A percentile compares a stretch with the other conserved stretches of the same genome.
phyloP scores from a whole-genome alignment of 768 basidiomycete genomes.

The Leccinum longicurvipes region DNA sequence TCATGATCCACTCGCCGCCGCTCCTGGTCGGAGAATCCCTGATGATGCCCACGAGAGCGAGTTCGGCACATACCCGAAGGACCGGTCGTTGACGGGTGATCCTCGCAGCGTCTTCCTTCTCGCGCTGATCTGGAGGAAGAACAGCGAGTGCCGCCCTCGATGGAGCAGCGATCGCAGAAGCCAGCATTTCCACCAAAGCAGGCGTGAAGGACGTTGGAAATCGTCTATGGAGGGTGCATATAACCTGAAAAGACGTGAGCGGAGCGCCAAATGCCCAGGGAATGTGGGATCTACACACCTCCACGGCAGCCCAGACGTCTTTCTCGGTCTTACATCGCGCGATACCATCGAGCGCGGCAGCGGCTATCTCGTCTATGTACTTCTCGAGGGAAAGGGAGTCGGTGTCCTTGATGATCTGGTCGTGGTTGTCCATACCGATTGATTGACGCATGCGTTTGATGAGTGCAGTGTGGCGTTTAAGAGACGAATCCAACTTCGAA shows the following conservation, averaged over 20 bases:
- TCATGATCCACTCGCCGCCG: conserved; percentile 90
- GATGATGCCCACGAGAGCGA: conserved; percentile 84
- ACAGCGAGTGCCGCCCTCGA: conserved; percentile 53
- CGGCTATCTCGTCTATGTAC: conserved; percentile 92
- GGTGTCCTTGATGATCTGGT: conserved; percentile 90
- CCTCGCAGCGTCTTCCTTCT: conserved; percentile 85
- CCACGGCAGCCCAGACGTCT: conserved; percentile 88
- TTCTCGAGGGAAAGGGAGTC: conserved; percentile 89
- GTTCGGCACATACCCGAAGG: conserved; percentile 83
- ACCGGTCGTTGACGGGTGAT: conserved; percentile 81
- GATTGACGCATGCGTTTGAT: conserved; percentile 92
- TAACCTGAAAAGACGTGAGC: conserved; percentile 51
- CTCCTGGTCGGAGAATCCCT: conserved; percentile 66
- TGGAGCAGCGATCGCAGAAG: conserved; percentile 56
- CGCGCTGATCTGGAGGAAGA: conserved; percentile 72
- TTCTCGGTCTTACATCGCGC: conserved; percentile 86
- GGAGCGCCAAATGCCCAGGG: not conserved
- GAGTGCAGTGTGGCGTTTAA: conserved; percentile 93
- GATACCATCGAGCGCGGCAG: conserved; percentile 83
- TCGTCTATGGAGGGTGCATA: conserved; percentile 84
- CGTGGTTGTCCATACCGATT: conserved; percentile 75
- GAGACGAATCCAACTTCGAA: conserved; percentile 84
- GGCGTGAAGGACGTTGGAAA: conserved; percentile 81
- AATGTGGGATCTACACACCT: conserved; percentile 49
- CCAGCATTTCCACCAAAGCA: conserved; percentile 57